A percentile compares a stretch with the other conserved stretches of the same genome.
These are phyloP conservation scores for Cryoendolithus antarcticus DNA, from an alignment of 2,329 filamentous ascomycete genomes.

Conservation along the genomic window DNA sequence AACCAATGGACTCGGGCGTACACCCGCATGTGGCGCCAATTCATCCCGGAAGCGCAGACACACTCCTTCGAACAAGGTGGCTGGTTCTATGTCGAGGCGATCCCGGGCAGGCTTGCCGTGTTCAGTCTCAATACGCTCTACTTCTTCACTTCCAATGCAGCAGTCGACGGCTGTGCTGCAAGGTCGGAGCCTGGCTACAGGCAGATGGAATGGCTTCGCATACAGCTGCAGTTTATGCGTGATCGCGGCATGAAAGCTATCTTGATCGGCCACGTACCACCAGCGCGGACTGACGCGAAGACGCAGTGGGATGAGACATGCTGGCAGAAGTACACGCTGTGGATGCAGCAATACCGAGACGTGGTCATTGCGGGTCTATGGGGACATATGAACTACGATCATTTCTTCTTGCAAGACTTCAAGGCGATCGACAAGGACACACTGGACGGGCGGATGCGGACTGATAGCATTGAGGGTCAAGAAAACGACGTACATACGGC, in stretches of 20 bases:
- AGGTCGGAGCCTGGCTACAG: conserved; percentile 78
- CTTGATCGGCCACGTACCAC: conserved; percentile 85
- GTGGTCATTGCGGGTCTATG: conserved; percentile 69
- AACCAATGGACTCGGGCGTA: conserved; percentile 77
- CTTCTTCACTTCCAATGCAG: conserved; percentile 86
- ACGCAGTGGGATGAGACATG: conserved; percentile 90
- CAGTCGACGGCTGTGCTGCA: conserved; percentile 75
- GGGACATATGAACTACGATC: conserved; percentile 98
- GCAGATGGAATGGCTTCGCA: conserved; percentile 89
- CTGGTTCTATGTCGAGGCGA: conserved; percentile 89
- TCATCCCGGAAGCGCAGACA: conserved; percentile 84
- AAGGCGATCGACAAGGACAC: conserved; percentile 55
- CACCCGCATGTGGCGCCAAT: conserved; percentile 64
- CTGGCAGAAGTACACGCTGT: conserved; percentile 94
- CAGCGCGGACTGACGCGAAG: conserved; percentile 74
- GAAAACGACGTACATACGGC: conserved; percentile 44
- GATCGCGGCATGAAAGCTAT: conserved; percentile 86
- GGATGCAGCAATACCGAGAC: conserved; percentile 82
- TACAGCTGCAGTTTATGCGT: conserved; percentile 75
- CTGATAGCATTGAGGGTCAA: conserved; percentile 6
- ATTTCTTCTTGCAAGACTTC: conserved; percentile 86
- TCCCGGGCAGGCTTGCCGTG: conserved; percentile 72
- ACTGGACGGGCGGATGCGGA: conserved; percentile 29
- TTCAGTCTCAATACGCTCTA: conserved; percentile 86
- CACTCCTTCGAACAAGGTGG: conserved; percentile 87